Base-by-base conservation (phyloP, 2,329 filamentous ascomycete species). In the Aureobasidium sp. region DNA sequence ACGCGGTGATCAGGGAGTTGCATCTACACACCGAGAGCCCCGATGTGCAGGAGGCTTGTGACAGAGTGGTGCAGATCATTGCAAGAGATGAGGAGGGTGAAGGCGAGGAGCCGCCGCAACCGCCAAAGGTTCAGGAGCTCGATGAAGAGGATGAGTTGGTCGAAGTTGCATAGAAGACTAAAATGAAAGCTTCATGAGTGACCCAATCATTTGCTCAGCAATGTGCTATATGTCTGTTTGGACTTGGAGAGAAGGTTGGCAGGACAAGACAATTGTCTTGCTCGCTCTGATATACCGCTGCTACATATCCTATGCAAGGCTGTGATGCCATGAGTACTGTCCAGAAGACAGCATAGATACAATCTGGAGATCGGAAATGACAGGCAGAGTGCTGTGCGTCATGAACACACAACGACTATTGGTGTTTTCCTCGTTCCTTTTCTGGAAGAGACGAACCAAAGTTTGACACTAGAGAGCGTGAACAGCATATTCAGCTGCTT, bases 51-150 rank as follows among this genome's bases (percentile, higher is more conserved):
- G 92, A 96, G 67, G 89, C 86, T 0, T 96, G 90, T 69, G 94
- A 97, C 73, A 82, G 94, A 62, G 72, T 97, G 58, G 94, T 99
- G 50, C 91, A 99, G 71, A 86, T 96, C 7, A 73, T 96, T 64
- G 91, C 91, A 85, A 81, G 90, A 61, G 90, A 91, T 48, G 91
- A 94, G 71, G 86, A 82, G 66, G 78, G 77, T 7, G 83, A 81
- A 52, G 82, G 80, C 54, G 76, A 76, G 60, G 76, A 77, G 34
- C 37, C 55, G 27, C 62, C 62, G 16, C 72, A 74, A 44, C 67
- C 70, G 61, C 75, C 76, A 52, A 72, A 72, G 63, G 70, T 77
- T 53, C 73, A 77, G 63, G 78, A 81, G 61, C 71, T 77, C 60
- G 64, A 67, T 66, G 70, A 74, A 48, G 70, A 73, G 66, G 66